Evolutionary conservation across 164 flowering plant species (phyloP).

Genomic region (Vitis vinifera): DNA sequence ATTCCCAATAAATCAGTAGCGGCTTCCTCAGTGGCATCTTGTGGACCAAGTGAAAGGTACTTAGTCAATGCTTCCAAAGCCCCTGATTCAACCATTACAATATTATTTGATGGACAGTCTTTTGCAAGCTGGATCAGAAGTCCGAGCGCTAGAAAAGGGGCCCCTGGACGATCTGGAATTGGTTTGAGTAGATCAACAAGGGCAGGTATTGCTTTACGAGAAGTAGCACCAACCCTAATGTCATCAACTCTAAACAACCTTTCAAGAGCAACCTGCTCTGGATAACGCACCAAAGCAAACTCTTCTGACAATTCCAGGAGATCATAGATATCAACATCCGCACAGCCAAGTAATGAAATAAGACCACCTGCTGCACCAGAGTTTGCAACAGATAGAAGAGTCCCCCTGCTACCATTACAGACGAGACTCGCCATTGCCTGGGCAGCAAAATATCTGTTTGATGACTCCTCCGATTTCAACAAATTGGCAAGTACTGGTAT

Average conservation of each 20-base stretch:
- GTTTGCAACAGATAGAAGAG: constrained; percentile 91
- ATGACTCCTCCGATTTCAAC: constrained; percentile 79
- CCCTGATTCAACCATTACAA: constrained; percentile 96
- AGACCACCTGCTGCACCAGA: constrained; percentile 95
- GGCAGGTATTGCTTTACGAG: constrained; percentile 90
- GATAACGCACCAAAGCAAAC: constrained; percentile 69
- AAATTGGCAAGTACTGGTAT: constrained; percentile 79
- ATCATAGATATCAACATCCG: constrained; percentile 78
- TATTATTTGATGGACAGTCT: constrained; percentile 78
- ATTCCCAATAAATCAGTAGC: constrained; percentile 89
- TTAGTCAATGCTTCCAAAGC: constrained; percentile 89
- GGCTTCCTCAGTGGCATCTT: constrained; percentile 96
- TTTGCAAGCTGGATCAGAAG: constrained; percentile 86
- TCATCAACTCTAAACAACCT: constrained; percentile 98
- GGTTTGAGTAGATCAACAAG: constrained; percentile 98
- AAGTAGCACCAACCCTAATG: constrained; percentile 90
- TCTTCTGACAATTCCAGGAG: constrained; percentile 80
- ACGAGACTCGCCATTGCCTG: constrained; percentile 91
- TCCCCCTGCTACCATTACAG: constrained; percentile 97
- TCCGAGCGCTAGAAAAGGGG: constrained; percentile 87
- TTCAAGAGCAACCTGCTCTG: constrained; percentile 94
- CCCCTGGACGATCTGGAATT: constrained; percentile 98
- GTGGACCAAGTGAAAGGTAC: constrained; percentile 96
- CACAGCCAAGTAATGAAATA: constrained; percentile 92
- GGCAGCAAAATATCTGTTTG: constrained; percentile 96